Conservation (phyloP, 2,329 filamentous ascomycete genomes). For the Alternaria novae-zelandiae region DNA sequence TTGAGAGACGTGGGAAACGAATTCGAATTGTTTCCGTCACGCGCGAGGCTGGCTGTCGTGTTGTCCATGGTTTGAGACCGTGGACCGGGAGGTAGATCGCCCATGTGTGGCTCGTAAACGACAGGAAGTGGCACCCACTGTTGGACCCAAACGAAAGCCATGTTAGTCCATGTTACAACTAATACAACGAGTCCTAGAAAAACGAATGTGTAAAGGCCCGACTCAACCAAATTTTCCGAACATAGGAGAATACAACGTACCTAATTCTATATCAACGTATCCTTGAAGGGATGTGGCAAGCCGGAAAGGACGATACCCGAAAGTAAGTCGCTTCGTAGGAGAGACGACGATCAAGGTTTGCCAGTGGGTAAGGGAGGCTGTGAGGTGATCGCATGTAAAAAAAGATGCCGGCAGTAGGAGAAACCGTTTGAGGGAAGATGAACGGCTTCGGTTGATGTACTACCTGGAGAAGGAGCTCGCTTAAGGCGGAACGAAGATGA, state of each 20-base stretch:
- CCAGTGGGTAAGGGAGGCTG: constrained; percentile 41
- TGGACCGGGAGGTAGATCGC: constrained; percentile 44
- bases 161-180: constrained; percentile 48
- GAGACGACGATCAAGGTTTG: constrained; percentile 31
- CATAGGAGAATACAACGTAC: constrained; percentile 38
- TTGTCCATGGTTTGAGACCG: constrained; percentile 40
- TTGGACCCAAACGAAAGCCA: constrained; percentile 51
- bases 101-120: constrained; percentile 50
- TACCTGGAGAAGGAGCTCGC: constrained; percentile 41
- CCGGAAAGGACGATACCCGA: constrained; percentile 39
- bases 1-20: constrained; percentile 26
- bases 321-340: constrained; percentile 27
- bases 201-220: constrained; percentile 26
- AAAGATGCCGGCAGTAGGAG: constrained; percentile 40
- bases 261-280: constrained; percentile 42
- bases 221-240: constrained; percentile 8
- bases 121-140: constrained; percentile 52
- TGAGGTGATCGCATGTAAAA: constrained; percentile 43
- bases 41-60: constrained; percentile 36
- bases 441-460: constrained; percentile 38
- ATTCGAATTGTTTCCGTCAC: constrained; percentile 29
- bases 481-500: constrained; percentile 48
- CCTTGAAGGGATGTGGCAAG: constrained; percentile 38
- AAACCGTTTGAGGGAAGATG: constrained; percentile 43
- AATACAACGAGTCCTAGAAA: constrained; percentile 21